These are phyloP conservation scores for Stachybotrys elegans DNA, from an alignment of 2,329 filamentous ascomycete genomes.

Conservation along the genomic window DNA sequence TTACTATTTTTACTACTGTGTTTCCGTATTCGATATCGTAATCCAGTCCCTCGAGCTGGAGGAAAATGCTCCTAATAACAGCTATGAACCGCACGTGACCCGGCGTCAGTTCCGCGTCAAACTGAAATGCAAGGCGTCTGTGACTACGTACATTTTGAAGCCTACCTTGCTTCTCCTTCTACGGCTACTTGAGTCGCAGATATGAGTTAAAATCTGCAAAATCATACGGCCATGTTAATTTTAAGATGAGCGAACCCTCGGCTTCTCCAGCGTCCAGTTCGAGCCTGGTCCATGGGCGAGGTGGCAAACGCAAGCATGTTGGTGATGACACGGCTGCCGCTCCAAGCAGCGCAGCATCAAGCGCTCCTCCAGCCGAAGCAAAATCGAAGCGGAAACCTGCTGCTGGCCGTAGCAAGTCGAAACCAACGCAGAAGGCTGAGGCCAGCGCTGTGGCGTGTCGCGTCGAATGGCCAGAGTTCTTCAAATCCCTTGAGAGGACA, in stretches of 20 bases:
- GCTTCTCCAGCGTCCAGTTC: too few relatives aligned
- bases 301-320: slow-evolving; percentile 18
- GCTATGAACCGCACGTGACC: slow-evolving; percentile 26
- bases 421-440: slow-evolving; percentile 11
- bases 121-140: background rate
- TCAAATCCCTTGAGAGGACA: slow-evolving; percentile 68
- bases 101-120: slow-evolving; percentile 29
- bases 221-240: too few relatives aligned
- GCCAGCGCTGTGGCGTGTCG: slow-evolving; percentile 19
- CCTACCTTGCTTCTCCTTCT: too few relatives aligned
- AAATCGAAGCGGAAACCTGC: slow-evolving; percentile 2
- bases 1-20: too few relatives aligned
- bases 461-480: slow-evolving; percentile 66
- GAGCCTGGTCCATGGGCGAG: slow-evolving; percentile 7
- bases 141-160: too few relatives aligned
- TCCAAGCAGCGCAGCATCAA: slow-evolving; percentile 8
- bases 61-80: background rate
- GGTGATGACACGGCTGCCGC: slow-evolving; percentile 5
- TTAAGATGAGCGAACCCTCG: too few relatives aligned
- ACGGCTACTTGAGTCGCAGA: too few relatives aligned
- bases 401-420: slow-evolving; percentile 5
- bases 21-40: too few relatives aligned
- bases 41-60: too few relatives aligned
- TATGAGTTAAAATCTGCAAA: too few relatives aligned
- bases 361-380: background rate